These are phyloP conservation scores for Alternaria conjuncta DNA, from an alignment of 2,329 filamentous ascomycete genomes.

Conservation along the genomic window DNA sequence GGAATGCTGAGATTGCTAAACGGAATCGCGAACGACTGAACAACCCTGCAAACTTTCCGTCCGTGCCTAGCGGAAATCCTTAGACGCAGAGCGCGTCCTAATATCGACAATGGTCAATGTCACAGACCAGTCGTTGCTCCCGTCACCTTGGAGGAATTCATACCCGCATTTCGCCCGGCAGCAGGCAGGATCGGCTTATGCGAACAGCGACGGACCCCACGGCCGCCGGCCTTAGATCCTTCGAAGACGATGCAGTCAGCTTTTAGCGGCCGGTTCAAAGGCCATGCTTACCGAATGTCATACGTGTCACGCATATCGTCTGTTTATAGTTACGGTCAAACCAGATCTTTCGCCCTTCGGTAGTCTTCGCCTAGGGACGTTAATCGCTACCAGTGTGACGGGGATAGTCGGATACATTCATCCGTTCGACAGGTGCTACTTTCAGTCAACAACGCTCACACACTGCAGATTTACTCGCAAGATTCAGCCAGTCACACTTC, in stretches of 20 bases:
- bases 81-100: constrained; percentile 11
- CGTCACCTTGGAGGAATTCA: not conserved
- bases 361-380: not conserved
- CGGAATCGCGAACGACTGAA: constrained; percentile 80
- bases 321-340: not conserved
- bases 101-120: not conserved
- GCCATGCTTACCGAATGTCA: constrained; percentile 20
- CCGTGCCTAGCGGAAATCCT: constrained; percentile 71
- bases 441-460: not conserved
- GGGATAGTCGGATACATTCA: not conserved
- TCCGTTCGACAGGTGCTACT: not conserved
- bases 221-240: constrained; percentile 28
- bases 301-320: constrained; percentile 1
- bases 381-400: not conserved
- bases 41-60: constrained; percentile 82
- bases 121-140: not conserved
- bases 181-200: constrained; percentile 23
- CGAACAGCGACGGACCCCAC: constrained; percentile 23
- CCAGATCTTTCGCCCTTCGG: not conserved
- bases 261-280: constrained; percentile 33
- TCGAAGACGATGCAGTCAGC: constrained; percentile 41
- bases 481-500: not conserved
- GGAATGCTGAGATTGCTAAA: constrained; percentile 78
- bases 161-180: constrained; percentile 4
- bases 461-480: not conserved